Base-by-base conservation (phyloP, 23 red algal species). In the Agarophyton chilense region DNA sequence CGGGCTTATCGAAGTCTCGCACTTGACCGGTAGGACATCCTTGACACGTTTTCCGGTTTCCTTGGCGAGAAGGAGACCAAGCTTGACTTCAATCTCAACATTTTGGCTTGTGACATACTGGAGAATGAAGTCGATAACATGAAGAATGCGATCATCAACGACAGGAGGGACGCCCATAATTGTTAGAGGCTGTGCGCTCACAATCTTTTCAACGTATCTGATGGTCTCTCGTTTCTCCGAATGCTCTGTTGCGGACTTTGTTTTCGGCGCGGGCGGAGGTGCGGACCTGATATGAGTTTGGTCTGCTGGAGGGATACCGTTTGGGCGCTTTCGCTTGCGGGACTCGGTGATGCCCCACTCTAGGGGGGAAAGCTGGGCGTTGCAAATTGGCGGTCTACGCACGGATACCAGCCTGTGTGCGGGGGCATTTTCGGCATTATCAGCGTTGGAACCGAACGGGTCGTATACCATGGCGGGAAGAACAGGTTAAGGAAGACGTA, bases 11-110 rank as follows among this genome's bases (percentile, higher is more conserved):
- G 94, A 80, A 41, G 87, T 90, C 41, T 86, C 84, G 45, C 90
- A 93, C 11, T 62, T 58, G 25, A 93, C 79, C 4, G 90, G 90
- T 24, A 93, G 43, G 11, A 75, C 16, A 36, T 83, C 42, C 13
- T 64, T 78, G 12, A 73, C 94, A 33, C 94, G 86, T 11, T 43
- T 65, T 28, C 50, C n/a, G 54, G 55, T 43, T 17, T 50, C 41
- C 26, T 84, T 68, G 40, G 83, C 94, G 73, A 91, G 68, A 32
- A 95, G 66, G 13, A 84, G 46, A 43, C 94, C 94, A 53, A 95
- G 87, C 71, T 95, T 95, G 52, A 78, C 94, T 66, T 95, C 94
- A 68, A 95, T 72, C 75, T 95, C 94, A 0, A 95, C 82, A 33
- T 91, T 89, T 19, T 55, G 9, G 11, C 55, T 62, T 0, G 55